These are phyloP conservation scores for Dactylonectria estremocensis DNA, from an alignment of 2,329 filamentous ascomycete species.

Conservation along the genomic window DNA sequence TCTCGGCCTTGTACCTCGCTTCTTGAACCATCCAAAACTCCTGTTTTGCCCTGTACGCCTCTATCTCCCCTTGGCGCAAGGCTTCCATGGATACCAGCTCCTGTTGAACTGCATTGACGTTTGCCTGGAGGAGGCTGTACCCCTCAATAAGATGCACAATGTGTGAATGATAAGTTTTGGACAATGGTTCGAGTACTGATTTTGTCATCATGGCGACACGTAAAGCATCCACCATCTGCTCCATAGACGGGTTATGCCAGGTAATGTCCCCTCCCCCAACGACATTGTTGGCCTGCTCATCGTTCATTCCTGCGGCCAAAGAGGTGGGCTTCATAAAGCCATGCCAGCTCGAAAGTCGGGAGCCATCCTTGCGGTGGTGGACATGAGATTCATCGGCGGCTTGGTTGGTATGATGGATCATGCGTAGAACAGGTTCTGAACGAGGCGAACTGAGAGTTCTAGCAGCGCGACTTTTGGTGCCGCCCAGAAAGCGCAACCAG, in stretches of 20 bases:
- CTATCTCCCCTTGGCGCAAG: slow-evolving; percentile 50
- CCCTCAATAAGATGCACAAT: slow-evolving; percentile 57
- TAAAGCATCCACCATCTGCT: slow-evolving; percentile 62
- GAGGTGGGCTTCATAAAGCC: slow-evolving; percentile 15
- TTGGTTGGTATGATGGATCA: slow-evolving; percentile 29
- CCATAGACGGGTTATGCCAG: slow-evolving; percentile 60
- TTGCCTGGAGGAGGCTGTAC: slow-evolving; percentile 49
- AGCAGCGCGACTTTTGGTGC: slow-evolving; percentile 42
- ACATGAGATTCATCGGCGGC: slow-evolving; percentile 12
- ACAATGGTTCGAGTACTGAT: slow-evolving; percentile 53
- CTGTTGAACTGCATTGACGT: slow-evolving; percentile 53
- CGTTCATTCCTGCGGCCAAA: slow-evolving; percentile 12
- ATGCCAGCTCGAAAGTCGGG: slow-evolving; percentile 38
- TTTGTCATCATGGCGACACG: slow-evolving; percentile 59
- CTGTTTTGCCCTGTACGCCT: slow-evolving; percentile 51
- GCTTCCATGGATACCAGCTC: slow-evolving; percentile 57
- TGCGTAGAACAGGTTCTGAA: slow-evolving; percentile 41
- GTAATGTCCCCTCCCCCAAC: slow-evolving; percentile 40
- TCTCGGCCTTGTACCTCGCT: slow-evolving; percentile 48
- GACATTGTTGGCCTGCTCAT: slow-evolving; percentile 35
- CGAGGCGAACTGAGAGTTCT: slow-evolving; percentile 37
- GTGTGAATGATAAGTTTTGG: slow-evolving; percentile 60
- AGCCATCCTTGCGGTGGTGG: slow-evolving; percentile 20
- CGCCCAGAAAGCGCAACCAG: slow-evolving; percentile 47
- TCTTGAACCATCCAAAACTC: slow-evolving; percentile 44